A percentile compares a stretch with the other conserved stretches of the same genome.
These are phyloP conservation scores for Buxus sempervirens DNA, from an alignment of 164 flowering plant genomes.

Conservation along the genomic window DNA sequence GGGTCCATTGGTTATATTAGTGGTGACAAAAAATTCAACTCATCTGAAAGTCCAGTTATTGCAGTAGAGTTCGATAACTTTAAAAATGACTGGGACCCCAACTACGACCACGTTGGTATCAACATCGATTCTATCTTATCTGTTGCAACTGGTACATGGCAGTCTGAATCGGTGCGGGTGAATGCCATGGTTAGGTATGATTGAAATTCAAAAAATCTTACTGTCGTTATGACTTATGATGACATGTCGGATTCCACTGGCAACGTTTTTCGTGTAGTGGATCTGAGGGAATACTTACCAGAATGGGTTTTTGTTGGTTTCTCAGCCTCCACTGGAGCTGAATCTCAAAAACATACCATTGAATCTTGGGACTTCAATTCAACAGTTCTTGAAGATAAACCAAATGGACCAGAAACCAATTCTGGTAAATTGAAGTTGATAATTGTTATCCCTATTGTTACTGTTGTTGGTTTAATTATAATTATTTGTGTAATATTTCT, in stretches of 20 bases:
- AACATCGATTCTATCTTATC: slow-evolving; percentile 15
- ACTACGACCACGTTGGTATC: slow-evolving; percentile 18
- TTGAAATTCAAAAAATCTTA: slow-evolving; percentile 3
- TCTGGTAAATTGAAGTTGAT: too few species aligned
- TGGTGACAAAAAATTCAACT: not conserved
- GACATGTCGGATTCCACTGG: not conserved
- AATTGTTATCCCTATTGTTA: too few species aligned
- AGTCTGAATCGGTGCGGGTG: not conserved
- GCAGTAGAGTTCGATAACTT: slow-evolving; percentile 22
- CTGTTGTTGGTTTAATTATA: too few species aligned
- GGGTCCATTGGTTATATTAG: slow-evolving; percentile 12
- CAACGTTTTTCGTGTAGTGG: not conserved
- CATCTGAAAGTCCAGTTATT: slow-evolving; percentile 3
- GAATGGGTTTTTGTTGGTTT: too few species aligned
- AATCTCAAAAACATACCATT: slow-evolving; percentile 7
- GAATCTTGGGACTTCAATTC: slow-evolving; percentile 11
- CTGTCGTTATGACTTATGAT: slow-evolving; percentile 1
- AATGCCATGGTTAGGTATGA: slow-evolving; percentile 14
- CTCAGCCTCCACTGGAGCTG: slow-evolving; percentile 18
- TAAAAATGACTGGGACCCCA: slow-evolving; percentile 15
- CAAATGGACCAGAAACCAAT: too few species aligned
- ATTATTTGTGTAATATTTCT: too few species aligned
- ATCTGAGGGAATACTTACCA: slow-evolving; percentile 10
- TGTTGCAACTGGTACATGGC: slow-evolving; percentile 7
- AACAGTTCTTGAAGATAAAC: too few species aligned